Evolutionary conservation across 108 stramenopile genomes (phyloP), one percentile per base, ranked within the genome.

Genomic region (Nannochloropsis oceanica): DNA sequence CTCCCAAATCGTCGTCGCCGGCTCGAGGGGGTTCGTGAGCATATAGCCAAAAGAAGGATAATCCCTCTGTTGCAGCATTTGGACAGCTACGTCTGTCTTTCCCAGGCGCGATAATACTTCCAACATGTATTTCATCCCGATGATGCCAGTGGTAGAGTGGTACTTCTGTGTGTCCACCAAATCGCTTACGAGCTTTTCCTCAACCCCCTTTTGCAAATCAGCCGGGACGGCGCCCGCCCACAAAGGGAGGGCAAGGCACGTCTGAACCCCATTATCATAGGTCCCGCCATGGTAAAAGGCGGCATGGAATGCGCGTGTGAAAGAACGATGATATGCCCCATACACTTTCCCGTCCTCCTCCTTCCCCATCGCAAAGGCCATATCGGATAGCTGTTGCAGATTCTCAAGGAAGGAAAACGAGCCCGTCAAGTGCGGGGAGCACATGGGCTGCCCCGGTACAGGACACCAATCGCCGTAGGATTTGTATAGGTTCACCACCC

Each of bases 31-130:
- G 44, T 44, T 89, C 25, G 43, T 82, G 14, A 89, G 44, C 88
- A 89, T 89, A 34, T 89, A 89, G 24, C 88, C 88, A 84, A 84
- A 89, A 43, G 85, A 85, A 5, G 88, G 88, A 42, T 89, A 89
- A 27, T 80, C 85, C 82, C 80, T 82, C 82, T 89, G 88, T 25
- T 85, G 44, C 27, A 85, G 80, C 42, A 89, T 80, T 42, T 83
- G 85, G 27, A 86, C 81, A 25, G 88, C 88, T 8, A 89, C 88
- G 42, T 89, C 88, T 0, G 84, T 43, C 43, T 85, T 80, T 27
- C 85, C 88, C 42, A 50, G 26, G 59, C 13, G 81, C 0, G 88
- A 85, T 34, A 89, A 79, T 7, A 42, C 85, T 20, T 89, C 88
- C 88, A 89, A 43, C 25, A 44, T 80, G 81, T 82, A 89, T 34